Conservation (phyloP, 352 stramenopile genomes). For the Phytophthora kernoviae region DNA sequence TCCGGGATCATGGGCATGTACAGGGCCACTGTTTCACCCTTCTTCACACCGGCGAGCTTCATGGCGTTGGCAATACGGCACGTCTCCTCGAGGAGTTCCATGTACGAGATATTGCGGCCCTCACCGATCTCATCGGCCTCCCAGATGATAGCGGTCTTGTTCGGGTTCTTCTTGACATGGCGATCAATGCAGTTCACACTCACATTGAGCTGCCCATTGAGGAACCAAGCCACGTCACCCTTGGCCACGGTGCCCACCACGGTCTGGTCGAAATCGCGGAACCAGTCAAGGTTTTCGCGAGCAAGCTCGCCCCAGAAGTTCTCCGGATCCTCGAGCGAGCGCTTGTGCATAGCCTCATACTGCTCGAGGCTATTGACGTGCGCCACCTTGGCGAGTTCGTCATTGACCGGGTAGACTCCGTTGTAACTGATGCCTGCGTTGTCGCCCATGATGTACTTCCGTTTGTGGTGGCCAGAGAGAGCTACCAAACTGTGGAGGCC, state of each 20-base stretch:
- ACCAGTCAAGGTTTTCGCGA: constrained; percentile 93
- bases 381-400: constrained; percentile 52
- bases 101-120: constrained; percentile 57
- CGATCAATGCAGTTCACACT: constrained; percentile 95
- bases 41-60: constrained; percentile 79
- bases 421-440: constrained; percentile 36
- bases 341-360: constrained; percentile 87
- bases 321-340: constrained; percentile 84
- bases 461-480: constrained; percentile 90
- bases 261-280: constrained; percentile 91
- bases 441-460: constrained; percentile 66
- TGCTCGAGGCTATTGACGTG: constrained; percentile 66
- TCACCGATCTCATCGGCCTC: constrained; percentile 96
- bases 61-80: constrained; percentile 96
- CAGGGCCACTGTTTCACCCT: constrained; percentile 95
- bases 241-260: constrained; percentile 85
- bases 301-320: constrained; percentile 93
- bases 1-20: constrained; percentile 99
- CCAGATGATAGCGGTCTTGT: constrained; percentile 96
- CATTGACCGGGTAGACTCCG: constrained; percentile 29
- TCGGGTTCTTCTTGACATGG: constrained; percentile 70
- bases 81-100: constrained; percentile 42
- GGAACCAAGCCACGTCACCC: constrained; percentile 94
- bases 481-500: constrained; percentile 62
- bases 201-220: constrained; percentile 95